Evolutionary conservation across 2,329 filamentous ascomycete species (phyloP).

Genomic region (Sporothrix brasiliensis): DNA sequence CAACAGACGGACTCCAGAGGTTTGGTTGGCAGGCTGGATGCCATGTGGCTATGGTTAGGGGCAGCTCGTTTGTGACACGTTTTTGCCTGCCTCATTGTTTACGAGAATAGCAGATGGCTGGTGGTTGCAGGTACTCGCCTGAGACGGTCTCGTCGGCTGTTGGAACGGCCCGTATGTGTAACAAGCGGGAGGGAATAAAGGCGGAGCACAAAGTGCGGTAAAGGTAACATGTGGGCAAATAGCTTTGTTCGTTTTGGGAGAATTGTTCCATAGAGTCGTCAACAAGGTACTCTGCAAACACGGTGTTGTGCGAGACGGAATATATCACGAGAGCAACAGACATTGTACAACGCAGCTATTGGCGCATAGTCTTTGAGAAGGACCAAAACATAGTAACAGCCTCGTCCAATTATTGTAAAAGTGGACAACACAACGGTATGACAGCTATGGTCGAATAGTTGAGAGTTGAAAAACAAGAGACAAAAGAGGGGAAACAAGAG

Average conservation of each 20-base stretch:
- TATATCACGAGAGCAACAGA: neutral
- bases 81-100: slow-evolving; percentile 1
- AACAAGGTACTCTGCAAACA: neutral
- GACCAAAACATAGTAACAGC: neutral
- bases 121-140: neutral
- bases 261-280: neutral
- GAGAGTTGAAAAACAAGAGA: neutral
- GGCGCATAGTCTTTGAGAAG: neutral
- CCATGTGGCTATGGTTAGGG: neutral
- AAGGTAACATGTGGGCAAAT: neutral
- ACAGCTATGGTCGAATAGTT: neutral
- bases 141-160: neutral
- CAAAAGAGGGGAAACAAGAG: neutral
- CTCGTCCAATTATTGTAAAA: slow-evolving; percentile 9
- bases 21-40: neutral
- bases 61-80: neutral
- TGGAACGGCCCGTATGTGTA: slow-evolving; percentile 4
- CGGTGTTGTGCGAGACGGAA: neutral
- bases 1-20: slow-evolving; percentile 28
- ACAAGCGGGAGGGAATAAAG: neutral
- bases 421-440: slow-evolving; percentile 28
- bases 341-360: slow-evolving; percentile 4
- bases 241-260: neutral
- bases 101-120: neutral
- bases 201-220: neutral